phyloP scores from a whole-genome alignment of 106 monocot species.

The Allium sativum region DNA sequence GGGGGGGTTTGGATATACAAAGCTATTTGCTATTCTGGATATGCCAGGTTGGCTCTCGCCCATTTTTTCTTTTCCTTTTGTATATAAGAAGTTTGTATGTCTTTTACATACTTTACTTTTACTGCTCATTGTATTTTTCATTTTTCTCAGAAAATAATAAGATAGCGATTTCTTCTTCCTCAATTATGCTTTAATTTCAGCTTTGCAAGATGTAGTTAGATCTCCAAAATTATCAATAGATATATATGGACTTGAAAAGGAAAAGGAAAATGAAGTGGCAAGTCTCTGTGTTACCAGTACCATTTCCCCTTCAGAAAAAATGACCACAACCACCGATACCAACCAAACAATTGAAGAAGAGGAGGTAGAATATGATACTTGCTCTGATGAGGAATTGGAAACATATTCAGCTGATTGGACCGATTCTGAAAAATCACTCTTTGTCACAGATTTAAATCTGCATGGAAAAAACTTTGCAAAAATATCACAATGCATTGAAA shows the following conservation, averaged over 20 bases:
- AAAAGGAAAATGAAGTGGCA: constrained; percentile 59
- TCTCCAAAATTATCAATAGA: too few relatives aligned
- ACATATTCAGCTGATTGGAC: constrained; percentile 64
- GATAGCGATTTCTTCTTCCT: too few relatives aligned
- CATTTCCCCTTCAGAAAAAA: constrained; percentile 27
- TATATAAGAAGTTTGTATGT: too few relatives aligned
- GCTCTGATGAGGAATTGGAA: constrained; percentile 57
- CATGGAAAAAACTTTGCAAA: constrained; percentile 69
- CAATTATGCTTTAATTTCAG: too few relatives aligned
- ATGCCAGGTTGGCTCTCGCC: too few relatives aligned
- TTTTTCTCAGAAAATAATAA: too few relatives aligned
- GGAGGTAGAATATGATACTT: constrained; percentile 21
- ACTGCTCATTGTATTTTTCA: too few relatives aligned
- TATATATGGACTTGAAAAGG: constrained; percentile 18
- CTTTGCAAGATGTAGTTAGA: too few relatives aligned
- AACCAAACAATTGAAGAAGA: constrained; percentile 8
- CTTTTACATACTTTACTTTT: too few relatives aligned
- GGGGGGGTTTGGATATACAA: too few relatives aligned
- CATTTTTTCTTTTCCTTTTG: too few relatives aligned
- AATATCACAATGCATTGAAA: constrained; percentile 48
- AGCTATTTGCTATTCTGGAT: too few relatives aligned
- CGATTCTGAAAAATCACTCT: constrained; percentile 68
- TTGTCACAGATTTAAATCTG: constrained; percentile 44
- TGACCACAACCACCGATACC: constrained; percentile 14
- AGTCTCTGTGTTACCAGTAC: constrained; percentile 53